Base-by-base conservation (phyloP, 2,329 filamentous ascomycete genomes). In the Ciborinia camelliae region DNA sequence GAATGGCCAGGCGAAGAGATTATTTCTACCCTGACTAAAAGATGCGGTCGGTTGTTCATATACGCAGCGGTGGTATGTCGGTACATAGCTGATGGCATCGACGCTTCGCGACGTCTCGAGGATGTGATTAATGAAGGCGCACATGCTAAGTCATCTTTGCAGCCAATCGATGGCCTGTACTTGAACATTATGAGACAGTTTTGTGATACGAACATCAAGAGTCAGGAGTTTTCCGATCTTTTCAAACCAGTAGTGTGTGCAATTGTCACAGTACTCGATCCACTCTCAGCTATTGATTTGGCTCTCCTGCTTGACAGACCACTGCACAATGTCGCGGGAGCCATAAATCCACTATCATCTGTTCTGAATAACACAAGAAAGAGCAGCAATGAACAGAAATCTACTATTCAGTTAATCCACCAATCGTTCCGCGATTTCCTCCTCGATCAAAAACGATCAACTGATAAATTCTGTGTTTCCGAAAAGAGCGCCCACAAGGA, bases 341-440 rank as follows among this genome's bases (percentile, higher is more conserved):
- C 15, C 28, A 30, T 51, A 10, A 28, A 30, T 12, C 48, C 18
- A 14, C 9, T 51, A 32, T 30, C 15, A 30, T 20, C 26, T 30
- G 48, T 51, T 30, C 7, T 30, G 5, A 6, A 51, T 30, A 51
- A 9, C 6, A 10, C 15, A 9, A 4, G 15, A n/a, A 32, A 20
- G 7, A 10, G 2, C 23, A 47, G n/a, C 74, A 12, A 63, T 71
- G 12, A 65, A 68, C 14, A 28, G 68, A 0, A 66, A 66, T 50
- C 57, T 20, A 47, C 71, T 4, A 26, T 30, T 7, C 37, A 67
- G 30, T 41, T 74, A 6, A 64, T 73, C 18, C 72, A 75, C 66
- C 65, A 71, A 61, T 76, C 73, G 58, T 76, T 77, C 55, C 71
- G 72, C 54, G 73, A 76, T 65, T 76, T 73, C 60, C 71, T 76